These are phyloP conservation scores for Xylaria sp. DNA, from an alignment of 2,329 filamentous ascomycete genomes.

Conservation along the genomic window DNA sequence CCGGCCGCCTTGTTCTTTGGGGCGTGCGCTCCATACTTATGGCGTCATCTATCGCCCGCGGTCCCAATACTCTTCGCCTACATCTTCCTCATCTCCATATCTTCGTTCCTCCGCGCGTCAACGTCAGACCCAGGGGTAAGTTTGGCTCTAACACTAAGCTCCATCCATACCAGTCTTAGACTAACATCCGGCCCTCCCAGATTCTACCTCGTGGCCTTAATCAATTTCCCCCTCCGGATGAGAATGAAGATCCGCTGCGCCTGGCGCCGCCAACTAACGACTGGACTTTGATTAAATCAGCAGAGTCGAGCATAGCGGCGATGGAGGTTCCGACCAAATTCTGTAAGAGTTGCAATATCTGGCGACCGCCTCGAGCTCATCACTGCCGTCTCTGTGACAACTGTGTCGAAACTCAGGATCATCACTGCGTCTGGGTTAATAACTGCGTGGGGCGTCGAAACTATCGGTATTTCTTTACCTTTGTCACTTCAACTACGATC, in stretches of 20 bases:
- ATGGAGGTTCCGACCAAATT: conserved; percentile 99
- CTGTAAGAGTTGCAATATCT: conserved; percentile 97
- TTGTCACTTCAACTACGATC: conserved; percentile 82
- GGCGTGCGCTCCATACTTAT: conserved; percentile 86
- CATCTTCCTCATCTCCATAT: conserved; percentile 88
- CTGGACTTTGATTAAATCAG: conserved; percentile 90
- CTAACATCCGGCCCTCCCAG: conserved; percentile 56
- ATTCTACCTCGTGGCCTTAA: conserved; percentile 94
- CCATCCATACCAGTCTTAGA: neutral
- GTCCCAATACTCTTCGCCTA: conserved; percentile 92
- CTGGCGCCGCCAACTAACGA: conserved; percentile 88
- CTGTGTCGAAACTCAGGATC: conserved; percentile 95
- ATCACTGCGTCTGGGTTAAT: conserved; percentile 99
- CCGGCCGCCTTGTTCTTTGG: conserved; percentile 85
- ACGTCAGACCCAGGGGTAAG: conserved; percentile 91
- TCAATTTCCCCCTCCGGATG: conserved; percentile 79
- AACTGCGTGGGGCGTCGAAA: conserved; percentile 97
- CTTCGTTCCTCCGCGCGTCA: conserved; percentile 93
- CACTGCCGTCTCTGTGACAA: conserved; percentile 98
- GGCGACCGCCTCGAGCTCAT: conserved; percentile 93
- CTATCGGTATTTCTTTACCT: conserved; percentile 97
- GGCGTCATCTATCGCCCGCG: conserved; percentile 86
- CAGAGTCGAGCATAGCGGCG: conserved; percentile 77
- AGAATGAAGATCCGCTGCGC: conserved; percentile 81
- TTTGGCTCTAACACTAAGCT: conserved; percentile 38